Evolutionary conservation across 345 rosid genomes (phyloP).

Genomic region (Eutrema heterophyllum): DNA sequence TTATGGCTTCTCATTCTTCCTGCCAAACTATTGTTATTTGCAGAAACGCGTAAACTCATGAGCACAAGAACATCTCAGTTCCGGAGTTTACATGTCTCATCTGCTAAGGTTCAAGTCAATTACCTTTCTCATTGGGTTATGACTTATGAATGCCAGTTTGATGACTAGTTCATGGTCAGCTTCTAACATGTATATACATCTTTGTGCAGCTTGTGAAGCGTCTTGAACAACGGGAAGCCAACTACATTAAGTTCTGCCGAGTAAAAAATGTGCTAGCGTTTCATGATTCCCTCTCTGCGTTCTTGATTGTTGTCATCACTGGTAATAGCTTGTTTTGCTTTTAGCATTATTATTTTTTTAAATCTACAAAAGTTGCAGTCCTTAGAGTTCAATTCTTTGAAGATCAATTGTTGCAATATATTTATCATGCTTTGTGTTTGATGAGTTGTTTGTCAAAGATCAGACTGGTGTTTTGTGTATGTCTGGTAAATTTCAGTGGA

Average conservation of each 20-base stretch:
- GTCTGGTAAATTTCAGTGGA: too few species aligned
- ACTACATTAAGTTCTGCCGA: constrained; percentile 88
- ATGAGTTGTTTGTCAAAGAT: too few species aligned
- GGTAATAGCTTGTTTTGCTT: too few species aligned
- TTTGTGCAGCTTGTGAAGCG: constrained; percentile 86
- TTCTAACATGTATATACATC: constrained; percentile 17
- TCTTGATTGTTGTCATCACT: too few species aligned
- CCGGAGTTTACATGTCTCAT: constrained; percentile 80
- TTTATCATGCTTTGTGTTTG: too few species aligned
- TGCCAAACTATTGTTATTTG: constrained; percentile 11
- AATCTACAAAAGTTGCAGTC: too few species aligned
- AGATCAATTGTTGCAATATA: too few species aligned
- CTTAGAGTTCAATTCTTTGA: too few species aligned
- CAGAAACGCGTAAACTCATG: constrained; percentile 90
- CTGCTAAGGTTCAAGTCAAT: constrained; percentile 66
- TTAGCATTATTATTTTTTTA: too few species aligned
- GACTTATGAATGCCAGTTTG: not conserved
- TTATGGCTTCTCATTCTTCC: not conserved
- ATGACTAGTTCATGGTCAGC: not conserved
- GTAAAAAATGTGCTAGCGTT: constrained; percentile 75
- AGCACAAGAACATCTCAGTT: constrained; percentile 61
- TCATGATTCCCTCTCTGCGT: too few species aligned
- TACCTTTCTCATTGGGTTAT: not conserved
- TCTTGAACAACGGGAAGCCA: constrained; percentile 87
- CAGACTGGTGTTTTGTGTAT: too few species aligned